Conservation (phyloP, 139 green algal genomes). For the Diplosphaera chodatii region DNA sequence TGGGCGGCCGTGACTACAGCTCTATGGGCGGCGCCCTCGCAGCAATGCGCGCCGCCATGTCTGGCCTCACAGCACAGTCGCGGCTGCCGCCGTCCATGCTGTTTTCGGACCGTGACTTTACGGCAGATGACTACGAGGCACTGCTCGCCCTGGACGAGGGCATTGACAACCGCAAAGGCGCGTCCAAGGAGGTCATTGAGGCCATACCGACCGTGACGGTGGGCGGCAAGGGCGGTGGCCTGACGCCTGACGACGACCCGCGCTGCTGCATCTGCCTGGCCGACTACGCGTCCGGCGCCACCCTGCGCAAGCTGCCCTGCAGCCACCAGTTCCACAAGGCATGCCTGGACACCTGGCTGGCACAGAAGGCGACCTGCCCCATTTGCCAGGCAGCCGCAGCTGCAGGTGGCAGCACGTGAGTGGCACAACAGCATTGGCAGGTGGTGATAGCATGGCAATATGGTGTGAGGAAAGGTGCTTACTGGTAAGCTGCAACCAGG, state of each 20-base stretch:
- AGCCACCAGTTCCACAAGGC: slow-evolving; percentile 24
- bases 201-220: slow-evolving; percentile 12
- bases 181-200: slow-evolving; percentile 9
- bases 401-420: neutral
- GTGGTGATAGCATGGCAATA: too few relatives aligned
- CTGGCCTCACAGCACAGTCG: neutral
- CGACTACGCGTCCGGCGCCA: slow-evolving; percentile 15
- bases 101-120: slow-evolving; percentile 29
- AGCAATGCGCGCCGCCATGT: neutral
- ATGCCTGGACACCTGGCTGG: slow-evolving; percentile 34
- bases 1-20: neutral
- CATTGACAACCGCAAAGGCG: slow-evolving; percentile 21
- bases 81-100: slow-evolving; percentile 25
- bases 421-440: neutral
- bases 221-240: neutral
- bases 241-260: neutral
- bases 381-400: slow-evolving; percentile 17
- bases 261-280: slow-evolving; percentile 33
- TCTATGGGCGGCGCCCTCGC: neutral
- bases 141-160: slow-evolving; percentile 32
- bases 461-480: too few relatives aligned
- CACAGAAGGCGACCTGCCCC: slow-evolving; percentile 23
- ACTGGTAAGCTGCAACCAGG: too few relatives aligned
- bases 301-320: slow-evolving; percentile 19
- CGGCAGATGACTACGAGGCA: slow-evolving; percentile 29